Conservation (phyloP, 495 filamentous ascomycete species). For the Aspergillus asperescens region DNA sequence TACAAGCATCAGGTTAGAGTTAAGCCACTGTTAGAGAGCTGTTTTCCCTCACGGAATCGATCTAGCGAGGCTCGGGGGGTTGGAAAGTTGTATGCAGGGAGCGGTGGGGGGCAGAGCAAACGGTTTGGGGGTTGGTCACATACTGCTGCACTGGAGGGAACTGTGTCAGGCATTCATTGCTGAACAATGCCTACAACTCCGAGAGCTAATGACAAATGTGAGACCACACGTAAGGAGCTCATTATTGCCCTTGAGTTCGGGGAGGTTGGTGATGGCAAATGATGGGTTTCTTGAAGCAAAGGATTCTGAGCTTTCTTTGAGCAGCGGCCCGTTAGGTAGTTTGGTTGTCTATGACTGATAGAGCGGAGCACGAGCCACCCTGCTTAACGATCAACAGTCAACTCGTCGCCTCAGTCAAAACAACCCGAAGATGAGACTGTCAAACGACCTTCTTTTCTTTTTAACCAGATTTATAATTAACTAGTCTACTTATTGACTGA, state of each 20-base stretch:
- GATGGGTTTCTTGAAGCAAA: background rate
- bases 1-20: constrained; percentile 12
- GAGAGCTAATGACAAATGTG: constrained; percentile 10
- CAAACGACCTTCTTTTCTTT: constrained; percentile 5
- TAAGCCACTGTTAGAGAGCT: background rate
- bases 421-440: background rate
- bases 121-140: constrained; percentile 15
- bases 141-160: constrained; percentile 17
- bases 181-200: constrained; percentile 10
- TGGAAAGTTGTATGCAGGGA: constrained; percentile 9
- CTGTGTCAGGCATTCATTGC: constrained; percentile 21
- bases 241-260: constrained; percentile 20
- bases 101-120: constrained; percentile 10
- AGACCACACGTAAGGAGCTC: constrained; percentile 15
- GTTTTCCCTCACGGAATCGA: background rate
- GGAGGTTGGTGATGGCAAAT: background rate
- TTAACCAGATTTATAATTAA: background rate
- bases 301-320: constrained; percentile 14
- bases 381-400: background rate
- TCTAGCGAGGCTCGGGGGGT: background rate
- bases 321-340: constrained; percentile 6
- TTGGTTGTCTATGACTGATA: constrained; percentile 14
- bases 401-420: background rate
- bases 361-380: constrained; percentile 8
- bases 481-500: background rate